phyloP scores from a whole-genome alignment of 2,329 filamentous ascomycete genomes.

The Westerdykella aurantiaca region DNA sequence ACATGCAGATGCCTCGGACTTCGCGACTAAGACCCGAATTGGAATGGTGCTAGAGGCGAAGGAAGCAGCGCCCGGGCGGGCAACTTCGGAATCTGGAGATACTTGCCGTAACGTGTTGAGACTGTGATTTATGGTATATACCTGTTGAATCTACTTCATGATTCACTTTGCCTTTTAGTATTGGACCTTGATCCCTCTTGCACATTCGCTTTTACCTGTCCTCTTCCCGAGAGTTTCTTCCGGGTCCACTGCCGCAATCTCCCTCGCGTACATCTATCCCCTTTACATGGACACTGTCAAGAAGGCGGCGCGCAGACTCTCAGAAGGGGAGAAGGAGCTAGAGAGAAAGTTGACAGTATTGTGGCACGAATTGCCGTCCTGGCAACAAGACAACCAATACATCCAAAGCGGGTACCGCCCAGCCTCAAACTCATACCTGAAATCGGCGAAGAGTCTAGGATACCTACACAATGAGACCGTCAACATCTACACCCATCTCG shows the following conservation, averaged over 20 bases:
- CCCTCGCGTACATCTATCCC: neutral
- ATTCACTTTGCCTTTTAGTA: too few species aligned
- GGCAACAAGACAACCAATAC: conserved; percentile 61
- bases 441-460: conserved; percentile 53
- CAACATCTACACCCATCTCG: conserved; percentile 68
- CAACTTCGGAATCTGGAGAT: too few species aligned
- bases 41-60: too few species aligned
- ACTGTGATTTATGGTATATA: conserved; percentile 1
- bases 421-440: conserved; percentile 54
- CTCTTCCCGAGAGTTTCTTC: too few species aligned
- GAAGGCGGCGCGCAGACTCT: conserved; percentile 11
- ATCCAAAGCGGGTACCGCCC: conserved; percentile 62
- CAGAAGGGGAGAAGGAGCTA: conserved; percentile 26
- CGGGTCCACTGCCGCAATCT: too few species aligned
- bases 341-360: conserved; percentile 45
- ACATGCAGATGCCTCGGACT: too few species aligned
- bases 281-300: conserved; percentile 20
- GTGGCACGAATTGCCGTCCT: conserved; percentile 41
- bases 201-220: too few species aligned
- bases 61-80: too few species aligned
- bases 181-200: too few species aligned
- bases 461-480: conserved; percentile 65
- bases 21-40: too few species aligned
- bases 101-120: neutral
- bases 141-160: too few species aligned